phyloP scores from a whole-genome alignment of 192 early-diverging fungal species.

The Linnemannia exigua region DNA sequence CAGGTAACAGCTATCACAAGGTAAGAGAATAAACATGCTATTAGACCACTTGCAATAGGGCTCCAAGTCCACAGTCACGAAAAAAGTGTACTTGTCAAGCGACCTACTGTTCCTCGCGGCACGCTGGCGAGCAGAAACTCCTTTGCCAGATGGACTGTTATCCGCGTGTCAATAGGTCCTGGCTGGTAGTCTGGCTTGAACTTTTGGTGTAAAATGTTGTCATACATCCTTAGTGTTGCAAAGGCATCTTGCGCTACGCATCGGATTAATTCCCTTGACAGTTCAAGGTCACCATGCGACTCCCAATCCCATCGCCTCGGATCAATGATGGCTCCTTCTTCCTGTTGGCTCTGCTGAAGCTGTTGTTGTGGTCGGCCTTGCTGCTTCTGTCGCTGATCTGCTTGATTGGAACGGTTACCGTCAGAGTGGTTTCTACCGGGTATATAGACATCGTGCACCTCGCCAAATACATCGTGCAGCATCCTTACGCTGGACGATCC shows the following conservation, averaged over 20 bases:
- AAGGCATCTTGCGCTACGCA: conserved; percentile 52
- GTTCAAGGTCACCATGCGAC: conserved; percentile 37
- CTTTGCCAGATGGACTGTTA: background rate
- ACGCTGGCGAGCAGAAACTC: conserved; percentile 41
- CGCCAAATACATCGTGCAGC: conserved; percentile 45
- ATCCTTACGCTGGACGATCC: conserved; percentile 45
- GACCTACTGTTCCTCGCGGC: conserved; percentile 44
- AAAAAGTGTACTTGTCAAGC: background rate
- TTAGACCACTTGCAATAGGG: background rate
- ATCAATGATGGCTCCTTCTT: conserved; percentile 28
- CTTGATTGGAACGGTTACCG: background rate
- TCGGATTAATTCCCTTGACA: conserved; percentile 37
- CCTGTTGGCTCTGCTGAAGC: background rate
- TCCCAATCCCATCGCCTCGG: conserved; percentile 54
- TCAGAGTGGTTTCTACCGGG: conserved; percentile 32
- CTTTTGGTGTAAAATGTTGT: conserved; percentile 31
- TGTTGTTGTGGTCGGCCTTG: conserved; percentile 3
- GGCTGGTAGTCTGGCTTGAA: conserved; percentile 37
- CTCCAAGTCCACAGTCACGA: background rate
- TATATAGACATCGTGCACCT: conserved; percentile 42
- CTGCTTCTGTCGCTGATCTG: background rate
- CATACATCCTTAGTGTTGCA: conserved; percentile 27
- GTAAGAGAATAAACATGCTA: background rate
- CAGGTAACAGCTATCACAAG: conserved; percentile 22
- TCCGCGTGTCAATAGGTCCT: background rate